These are phyloP conservation scores for Penicillium pulvis DNA, from an alignment of 495 filamentous ascomycete genomes.

Conservation along the genomic window DNA sequence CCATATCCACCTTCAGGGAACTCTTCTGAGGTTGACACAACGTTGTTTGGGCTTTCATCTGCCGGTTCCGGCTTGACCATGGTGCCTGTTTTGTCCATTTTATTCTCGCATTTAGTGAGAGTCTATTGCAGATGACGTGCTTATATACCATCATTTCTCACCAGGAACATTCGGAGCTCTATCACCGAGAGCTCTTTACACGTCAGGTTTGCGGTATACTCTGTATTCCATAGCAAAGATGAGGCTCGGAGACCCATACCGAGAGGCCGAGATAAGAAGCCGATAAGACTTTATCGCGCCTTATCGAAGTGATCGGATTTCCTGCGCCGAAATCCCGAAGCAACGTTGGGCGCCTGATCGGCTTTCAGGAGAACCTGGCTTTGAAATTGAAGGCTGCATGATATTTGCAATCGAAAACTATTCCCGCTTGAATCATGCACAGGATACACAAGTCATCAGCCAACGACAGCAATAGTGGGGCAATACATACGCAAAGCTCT, in stretches of 20 bases:
- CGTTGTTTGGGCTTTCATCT: conserved; percentile 1
- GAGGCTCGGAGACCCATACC: conserved; percentile 1
- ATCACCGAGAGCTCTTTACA: neutral
- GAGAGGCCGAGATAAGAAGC: neutral
- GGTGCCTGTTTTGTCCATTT: neutral
- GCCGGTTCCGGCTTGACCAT: neutral
- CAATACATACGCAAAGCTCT: conserved; percentile 1
- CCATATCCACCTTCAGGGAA: conserved; percentile 39
- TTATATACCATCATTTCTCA: neutral
- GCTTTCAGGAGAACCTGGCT: neutral
- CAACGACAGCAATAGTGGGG: neutral
- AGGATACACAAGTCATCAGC: conserved; percentile 7
- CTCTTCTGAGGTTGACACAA: conserved; percentile 7
- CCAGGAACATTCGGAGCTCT: neutral
- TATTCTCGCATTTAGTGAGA: neutral
- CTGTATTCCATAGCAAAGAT: neutral
- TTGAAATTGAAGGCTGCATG: neutral
- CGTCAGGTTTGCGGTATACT: neutral
- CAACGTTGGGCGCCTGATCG: neutral
- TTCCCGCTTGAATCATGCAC: neutral
- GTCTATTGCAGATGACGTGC: neutral
- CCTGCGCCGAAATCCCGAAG: conserved; percentile 1
- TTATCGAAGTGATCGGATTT: neutral
- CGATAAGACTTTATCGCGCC: neutral
- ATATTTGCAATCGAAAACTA: neutral